A percentile compares a stretch with the other conserved stretches of the same genome.
Evolutionary conservation across 176 grass and related monocot species (phyloP).

Genomic region (Lolium multiflorum): DNA sequence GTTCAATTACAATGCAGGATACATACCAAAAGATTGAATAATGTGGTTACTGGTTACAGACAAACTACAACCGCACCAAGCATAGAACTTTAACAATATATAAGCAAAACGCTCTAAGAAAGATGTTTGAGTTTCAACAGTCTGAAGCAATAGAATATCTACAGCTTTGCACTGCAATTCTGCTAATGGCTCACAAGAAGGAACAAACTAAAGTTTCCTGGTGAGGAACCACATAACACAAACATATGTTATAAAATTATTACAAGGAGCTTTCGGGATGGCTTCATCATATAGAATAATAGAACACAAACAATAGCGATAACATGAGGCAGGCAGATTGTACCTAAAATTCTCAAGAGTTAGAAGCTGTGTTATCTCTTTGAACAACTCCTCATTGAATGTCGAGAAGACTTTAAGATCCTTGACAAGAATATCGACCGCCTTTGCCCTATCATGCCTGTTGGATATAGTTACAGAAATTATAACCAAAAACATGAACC

Average conservation of each 20-base stretch:
- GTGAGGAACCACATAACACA: neutral
- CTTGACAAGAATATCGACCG: conserved; percentile 92
- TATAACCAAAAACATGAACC: neutral
- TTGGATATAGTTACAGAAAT: conserved; percentile 31
- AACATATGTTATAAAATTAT: neutral
- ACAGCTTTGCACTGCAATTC: conserved; percentile 11
- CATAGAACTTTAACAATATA: conserved; percentile 17
- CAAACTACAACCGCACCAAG: neutral
- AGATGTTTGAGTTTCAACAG: conserved; percentile 12
- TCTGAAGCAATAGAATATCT: conserved; percentile 16
- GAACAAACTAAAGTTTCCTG: neutral
- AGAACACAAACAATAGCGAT: conserved; percentile 17
- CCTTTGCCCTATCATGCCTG: conserved; percentile 98
- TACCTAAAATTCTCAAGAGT: conserved; percentile 97
- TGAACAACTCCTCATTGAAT: conserved; percentile 96
- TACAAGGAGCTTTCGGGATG: neutral
- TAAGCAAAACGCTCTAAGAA: conserved; percentile 14
- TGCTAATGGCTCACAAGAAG: conserved; percentile 15
- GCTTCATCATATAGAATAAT: neutral
- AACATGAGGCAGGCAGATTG: conserved; percentile 10
- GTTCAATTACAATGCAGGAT: conserved; percentile 24
- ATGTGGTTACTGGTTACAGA: neutral
- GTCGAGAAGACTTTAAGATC: conserved; percentile 99
- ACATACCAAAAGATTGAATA: neutral
- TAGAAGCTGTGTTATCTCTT: conserved; percentile 99